phyloP scores from a whole-genome alignment of 1,139 yeast species.

The Chernovozyma sophiae-reginae region DNA sequence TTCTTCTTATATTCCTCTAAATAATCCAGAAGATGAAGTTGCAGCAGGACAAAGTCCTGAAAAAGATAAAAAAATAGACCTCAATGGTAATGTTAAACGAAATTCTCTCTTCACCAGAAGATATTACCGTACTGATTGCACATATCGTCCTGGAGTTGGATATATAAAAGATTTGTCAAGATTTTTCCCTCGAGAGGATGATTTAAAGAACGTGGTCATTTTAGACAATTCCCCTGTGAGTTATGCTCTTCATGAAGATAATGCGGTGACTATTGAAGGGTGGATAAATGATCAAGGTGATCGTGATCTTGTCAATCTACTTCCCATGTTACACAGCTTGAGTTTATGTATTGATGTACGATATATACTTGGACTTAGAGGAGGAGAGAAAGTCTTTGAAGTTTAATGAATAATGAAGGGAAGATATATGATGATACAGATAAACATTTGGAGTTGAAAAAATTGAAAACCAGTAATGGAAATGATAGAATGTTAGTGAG shows the following conservation, averaged over 20 bases:
- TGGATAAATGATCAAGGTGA: conserved; percentile 97
- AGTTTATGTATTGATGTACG: conserved; percentile 87
- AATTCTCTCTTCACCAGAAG: conserved; percentile 47
- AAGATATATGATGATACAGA: no score
- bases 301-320: conserved; percentile 68
- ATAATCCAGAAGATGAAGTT: not conserved
- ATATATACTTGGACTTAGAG: conserved; percentile 66
- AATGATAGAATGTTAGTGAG: no score
- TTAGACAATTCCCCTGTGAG: conserved; percentile 92
- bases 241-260: conserved; percentile 76
- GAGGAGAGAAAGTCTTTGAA: conserved; percentile 72
- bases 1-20: conserved; percentile 2
- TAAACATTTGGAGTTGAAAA: no score
- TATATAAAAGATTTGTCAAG: conserved; percentile 79
- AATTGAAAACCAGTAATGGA: no score
- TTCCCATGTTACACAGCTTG: conserved; percentile 79
- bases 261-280: conserved; percentile 92
- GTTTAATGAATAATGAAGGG: conserved; percentile 9
- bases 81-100: not conserved
- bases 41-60: conserved; percentile 3
- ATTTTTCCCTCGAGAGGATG: conserved; percentile 42
- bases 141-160: conserved; percentile 72
- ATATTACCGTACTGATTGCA: conserved; percentile 77
- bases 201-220: conserved; percentile 69
- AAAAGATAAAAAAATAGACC: not conserved